These are phyloP conservation scores for Euphorbia peplus DNA, from an alignment of 345 rosid species.

Conservation along the genomic window DNA sequence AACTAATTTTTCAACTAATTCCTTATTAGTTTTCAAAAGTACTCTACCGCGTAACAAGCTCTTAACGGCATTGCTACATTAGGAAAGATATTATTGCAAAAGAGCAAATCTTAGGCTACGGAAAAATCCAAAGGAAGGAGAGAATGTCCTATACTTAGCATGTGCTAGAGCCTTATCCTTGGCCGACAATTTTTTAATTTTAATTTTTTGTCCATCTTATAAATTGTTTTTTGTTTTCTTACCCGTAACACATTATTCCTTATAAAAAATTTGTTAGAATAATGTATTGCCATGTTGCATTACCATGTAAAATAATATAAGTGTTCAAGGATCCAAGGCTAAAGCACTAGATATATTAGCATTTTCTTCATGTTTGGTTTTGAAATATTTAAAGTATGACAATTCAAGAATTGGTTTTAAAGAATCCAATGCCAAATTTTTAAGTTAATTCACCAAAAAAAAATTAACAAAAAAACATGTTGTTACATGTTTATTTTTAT, in stretches of 20 bases:
- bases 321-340: background rate
- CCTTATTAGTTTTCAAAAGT: no score
- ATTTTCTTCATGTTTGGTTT: background rate
- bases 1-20: no score
- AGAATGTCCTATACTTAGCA: background rate
- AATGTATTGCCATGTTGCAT: background rate
- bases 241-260: background rate
- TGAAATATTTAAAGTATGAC: background rate
- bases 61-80: no score
- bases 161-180: background rate
- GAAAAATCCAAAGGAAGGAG: background rate
- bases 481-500: no score
- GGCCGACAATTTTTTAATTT: background rate
- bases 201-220: background rate
- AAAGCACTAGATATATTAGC: background rate
- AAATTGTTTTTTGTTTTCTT: background rate
- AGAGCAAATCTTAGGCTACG: background rate
- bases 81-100: background rate
- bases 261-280: background rate
- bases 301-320: background rate
- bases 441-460: no score
- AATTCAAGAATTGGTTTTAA: no score
- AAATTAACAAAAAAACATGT: no score
- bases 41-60: no score
- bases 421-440: no score